Evolutionary conservation across 129 eudicot species (phyloP).

Genomic region (Centrapalus pauciflorus): DNA sequence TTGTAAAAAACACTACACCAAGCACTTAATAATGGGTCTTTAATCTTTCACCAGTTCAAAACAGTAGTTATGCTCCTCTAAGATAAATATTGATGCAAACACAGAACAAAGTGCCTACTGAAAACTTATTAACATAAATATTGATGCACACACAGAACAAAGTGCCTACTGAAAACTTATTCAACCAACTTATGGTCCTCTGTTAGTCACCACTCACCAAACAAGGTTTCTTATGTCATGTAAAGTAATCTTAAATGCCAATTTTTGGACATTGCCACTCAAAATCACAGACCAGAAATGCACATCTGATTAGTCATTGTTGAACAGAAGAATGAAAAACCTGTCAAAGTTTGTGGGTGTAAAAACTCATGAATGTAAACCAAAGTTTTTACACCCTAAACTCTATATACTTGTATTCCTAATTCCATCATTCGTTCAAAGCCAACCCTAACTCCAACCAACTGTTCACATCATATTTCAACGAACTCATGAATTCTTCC

Average conservation of each 20-base stretch:
- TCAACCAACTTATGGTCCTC: not conserved
- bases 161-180: no score
- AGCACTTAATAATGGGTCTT: not conserved
- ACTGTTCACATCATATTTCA: not conserved
- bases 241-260: not conserved
- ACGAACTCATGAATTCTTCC: not conserved
- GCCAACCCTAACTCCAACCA: constrained; percentile 28
- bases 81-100: not conserved
- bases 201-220: not conserved
- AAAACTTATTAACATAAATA: no score
- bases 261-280: not conserved
- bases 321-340: not conserved
- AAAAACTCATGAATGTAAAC: no score
- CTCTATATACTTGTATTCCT: constrained; percentile 2
- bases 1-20: not conserved
- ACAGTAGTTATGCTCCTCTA: not conserved
- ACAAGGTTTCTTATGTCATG: no score
- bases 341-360: no score
- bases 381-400: not conserved
- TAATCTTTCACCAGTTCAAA: not conserved
- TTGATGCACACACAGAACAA: no score
- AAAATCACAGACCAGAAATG: constrained; percentile 1
- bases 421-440: constrained; percentile 2
- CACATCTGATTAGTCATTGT: not conserved
- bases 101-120: not conserved